Evolutionary conservation across 768 basidiomycete genomes (phyloP).

Genomic region (Trametes maxima): DNA sequence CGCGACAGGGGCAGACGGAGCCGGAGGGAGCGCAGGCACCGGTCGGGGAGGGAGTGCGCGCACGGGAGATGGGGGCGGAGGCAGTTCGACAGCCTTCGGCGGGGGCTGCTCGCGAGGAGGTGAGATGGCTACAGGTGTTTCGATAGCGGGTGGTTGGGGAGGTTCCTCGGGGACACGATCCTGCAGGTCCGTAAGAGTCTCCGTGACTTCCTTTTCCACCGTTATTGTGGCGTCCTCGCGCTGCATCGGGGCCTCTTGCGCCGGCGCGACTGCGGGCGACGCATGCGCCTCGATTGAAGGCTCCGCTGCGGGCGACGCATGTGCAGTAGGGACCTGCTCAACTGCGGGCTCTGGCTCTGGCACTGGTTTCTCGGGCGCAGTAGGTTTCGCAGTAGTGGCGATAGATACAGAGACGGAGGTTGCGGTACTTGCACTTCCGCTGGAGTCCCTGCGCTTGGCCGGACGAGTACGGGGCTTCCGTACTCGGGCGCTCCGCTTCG

Average conservation of each 20-base stretch:
- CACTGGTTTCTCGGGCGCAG: constrained; percentile 4
- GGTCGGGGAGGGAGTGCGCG: not conserved
- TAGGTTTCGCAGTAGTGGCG: constrained; percentile 29
- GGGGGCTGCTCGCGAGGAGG: not conserved
- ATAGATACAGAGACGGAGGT: constrained; percentile 39
- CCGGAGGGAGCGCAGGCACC: not conserved
- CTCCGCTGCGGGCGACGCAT: constrained; percentile 2
- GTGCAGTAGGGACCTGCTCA: not conserved
- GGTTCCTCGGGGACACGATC: not conserved
- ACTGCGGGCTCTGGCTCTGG: not conserved
- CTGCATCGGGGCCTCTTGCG: not conserved
- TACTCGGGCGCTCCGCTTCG: constrained; percentile 50
- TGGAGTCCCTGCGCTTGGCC: constrained; percentile 47
- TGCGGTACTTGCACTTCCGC: constrained; percentile 50
- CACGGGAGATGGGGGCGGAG: constrained; percentile 2
- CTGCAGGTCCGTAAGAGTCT: not conserved
- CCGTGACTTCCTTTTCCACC: constrained; percentile 2
- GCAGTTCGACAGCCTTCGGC: not conserved
- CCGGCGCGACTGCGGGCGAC: constrained; percentile 10
- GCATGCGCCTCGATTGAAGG: not conserved
- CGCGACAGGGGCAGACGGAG: no score
- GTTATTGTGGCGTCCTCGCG: constrained; percentile 1
- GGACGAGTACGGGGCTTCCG: constrained; percentile 39
- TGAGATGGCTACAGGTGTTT: not conserved
- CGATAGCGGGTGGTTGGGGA: not conserved